Percentiles rank a stretch among this genome's conserved stretches.
Conservation (phyloP, 805 yeast species). For the Suhomyces pyralidae region DNA sequence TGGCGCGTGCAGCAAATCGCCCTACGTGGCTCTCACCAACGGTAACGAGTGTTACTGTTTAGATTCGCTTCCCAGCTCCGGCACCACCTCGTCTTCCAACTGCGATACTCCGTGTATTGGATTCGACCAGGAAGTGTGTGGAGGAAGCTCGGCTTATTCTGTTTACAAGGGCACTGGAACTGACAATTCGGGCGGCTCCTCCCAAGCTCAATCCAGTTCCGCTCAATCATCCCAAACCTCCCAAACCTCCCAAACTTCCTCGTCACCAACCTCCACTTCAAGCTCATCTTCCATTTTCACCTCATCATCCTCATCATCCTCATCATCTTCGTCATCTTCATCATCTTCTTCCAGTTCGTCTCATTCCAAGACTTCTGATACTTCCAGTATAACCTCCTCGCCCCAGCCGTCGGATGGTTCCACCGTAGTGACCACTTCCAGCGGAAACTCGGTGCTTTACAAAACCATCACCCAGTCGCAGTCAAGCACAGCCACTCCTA, state of each 20-base stretch:
- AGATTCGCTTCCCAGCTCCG: conserved; percentile 24
- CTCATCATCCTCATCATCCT: conserved; percentile 7
- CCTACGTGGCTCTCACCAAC: conserved; percentile 35
- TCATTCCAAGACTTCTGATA: conserved; percentile 5
- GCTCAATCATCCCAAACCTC: too few species aligned
- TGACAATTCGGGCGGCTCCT: not conserved
- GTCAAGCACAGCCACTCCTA: conserved; percentile 1
- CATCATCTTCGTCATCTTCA: not conserved
- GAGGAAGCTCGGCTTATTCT: conserved; percentile 33
- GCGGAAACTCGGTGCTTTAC: conserved; percentile 7
- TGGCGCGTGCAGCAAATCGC: conserved; percentile 26
- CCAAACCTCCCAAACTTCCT: too few species aligned
- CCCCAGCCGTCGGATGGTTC: not conserved
- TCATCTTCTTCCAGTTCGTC: not conserved
- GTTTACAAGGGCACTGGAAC: conserved; percentile 28
- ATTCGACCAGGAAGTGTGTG: conserved; percentile 33
- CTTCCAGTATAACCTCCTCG: not conserved
- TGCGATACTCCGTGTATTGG: conserved; percentile 37
- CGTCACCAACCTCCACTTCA: conserved; percentile 5
- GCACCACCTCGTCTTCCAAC: conserved; percentile 9
- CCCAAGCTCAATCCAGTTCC: not conserved
- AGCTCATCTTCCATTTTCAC: too few species aligned
- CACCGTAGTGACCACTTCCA: conserved; percentile 2
- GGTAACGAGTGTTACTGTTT: conserved; percentile 43
- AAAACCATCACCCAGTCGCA: conserved; percentile 9